phyloP scores from a whole-genome alignment of 2,329 filamentous ascomycete species.

The Beauveria varroae region DNA sequence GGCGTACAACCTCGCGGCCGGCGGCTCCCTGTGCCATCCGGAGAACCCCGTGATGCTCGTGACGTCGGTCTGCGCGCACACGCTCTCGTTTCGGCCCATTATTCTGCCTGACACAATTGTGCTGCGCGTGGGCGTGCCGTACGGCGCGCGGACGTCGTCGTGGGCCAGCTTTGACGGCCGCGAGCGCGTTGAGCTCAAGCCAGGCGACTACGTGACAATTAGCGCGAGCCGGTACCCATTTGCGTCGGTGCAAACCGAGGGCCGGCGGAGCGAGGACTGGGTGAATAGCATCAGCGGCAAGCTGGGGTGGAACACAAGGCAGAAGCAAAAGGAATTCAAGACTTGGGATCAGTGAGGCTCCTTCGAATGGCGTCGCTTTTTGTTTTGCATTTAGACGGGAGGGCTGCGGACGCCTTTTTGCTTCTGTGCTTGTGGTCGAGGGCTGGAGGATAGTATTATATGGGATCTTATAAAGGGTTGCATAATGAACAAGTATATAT shows the following conservation, averaged over 20 bases:
- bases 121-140: slow-evolving; percentile 86
- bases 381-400: not conserved
- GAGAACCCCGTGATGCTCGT: slow-evolving; percentile 95
- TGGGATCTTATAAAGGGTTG: not conserved
- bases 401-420: not conserved
- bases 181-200: slow-evolving; percentile 71
- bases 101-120: slow-evolving; percentile 96
- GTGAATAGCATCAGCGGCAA: slow-evolving; percentile 74
- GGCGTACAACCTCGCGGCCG: slow-evolving; percentile 90
- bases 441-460: not conserved
- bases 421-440: not conserved
- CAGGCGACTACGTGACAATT: slow-evolving; percentile 79
- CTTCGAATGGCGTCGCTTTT: slow-evolving; percentile 13
- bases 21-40: slow-evolving; percentile 90
- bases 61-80: slow-evolving; percentile 91
- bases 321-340: slow-evolving; percentile 62
- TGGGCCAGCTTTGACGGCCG: slow-evolving; percentile 99
- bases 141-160: slow-evolving; percentile 77
- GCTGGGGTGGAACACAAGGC: slow-evolving; percentile 72
- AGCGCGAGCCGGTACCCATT: slow-evolving; percentile 76
- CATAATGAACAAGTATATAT: not conserved
- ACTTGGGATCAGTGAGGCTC: slow-evolving; percentile 33
- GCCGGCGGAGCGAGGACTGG: slow-evolving; percentile 68
- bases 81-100: slow-evolving; percentile 90
- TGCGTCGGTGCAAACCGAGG: slow-evolving; percentile 64